Evolutionary conservation across 2,329 filamentous ascomycete species (phyloP).

Genomic region (Rugonectria rugulosa): DNA sequence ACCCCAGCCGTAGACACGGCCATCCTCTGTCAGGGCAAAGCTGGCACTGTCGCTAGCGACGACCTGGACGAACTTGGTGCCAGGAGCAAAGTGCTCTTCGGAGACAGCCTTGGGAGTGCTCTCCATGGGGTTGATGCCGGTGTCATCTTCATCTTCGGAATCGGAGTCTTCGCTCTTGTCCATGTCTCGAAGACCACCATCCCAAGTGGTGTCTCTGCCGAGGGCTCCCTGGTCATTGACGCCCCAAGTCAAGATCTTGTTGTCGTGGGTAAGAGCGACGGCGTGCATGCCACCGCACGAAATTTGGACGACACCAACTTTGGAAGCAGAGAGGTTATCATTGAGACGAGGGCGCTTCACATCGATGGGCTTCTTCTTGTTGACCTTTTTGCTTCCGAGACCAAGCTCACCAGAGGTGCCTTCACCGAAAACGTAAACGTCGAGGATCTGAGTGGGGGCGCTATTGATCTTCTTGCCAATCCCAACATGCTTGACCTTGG

Average conservation of each 20-base stretch:
- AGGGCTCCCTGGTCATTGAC: conserved; percentile 87
- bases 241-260: conserved; percentile 85
- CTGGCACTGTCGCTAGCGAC: conserved; percentile 77
- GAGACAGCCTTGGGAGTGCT: conserved; percentile 70
- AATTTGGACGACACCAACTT: conserved; percentile 78
- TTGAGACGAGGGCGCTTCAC: conserved; percentile 86
- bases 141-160: conserved; percentile 65
- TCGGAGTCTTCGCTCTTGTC: conserved; percentile 62
- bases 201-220: conserved; percentile 75
- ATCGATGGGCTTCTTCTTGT: conserved; percentile 69
- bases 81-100: conserved; percentile 64
- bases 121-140: conserved; percentile 75
- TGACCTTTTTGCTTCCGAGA: conserved; percentile 72
- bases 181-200: conserved; percentile 67
- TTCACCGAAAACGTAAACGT: conserved; percentile 83
- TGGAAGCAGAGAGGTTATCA: conserved; percentile 66
- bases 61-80: conserved; percentile 69
- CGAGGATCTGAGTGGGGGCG: conserved; percentile 67
- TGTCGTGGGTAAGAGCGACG: conserved; percentile 78
- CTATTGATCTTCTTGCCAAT: conserved; percentile 76
- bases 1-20: conserved; percentile 83
- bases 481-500: conserved; percentile 50
- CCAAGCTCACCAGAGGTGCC: conserved; percentile 84
- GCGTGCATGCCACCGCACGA: conserved; percentile 85
- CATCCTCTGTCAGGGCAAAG: conserved; percentile 78